Base-by-base conservation (phyloP, 2,329 filamentous ascomycete genomes). In the Talaromyces sp. region DNA sequence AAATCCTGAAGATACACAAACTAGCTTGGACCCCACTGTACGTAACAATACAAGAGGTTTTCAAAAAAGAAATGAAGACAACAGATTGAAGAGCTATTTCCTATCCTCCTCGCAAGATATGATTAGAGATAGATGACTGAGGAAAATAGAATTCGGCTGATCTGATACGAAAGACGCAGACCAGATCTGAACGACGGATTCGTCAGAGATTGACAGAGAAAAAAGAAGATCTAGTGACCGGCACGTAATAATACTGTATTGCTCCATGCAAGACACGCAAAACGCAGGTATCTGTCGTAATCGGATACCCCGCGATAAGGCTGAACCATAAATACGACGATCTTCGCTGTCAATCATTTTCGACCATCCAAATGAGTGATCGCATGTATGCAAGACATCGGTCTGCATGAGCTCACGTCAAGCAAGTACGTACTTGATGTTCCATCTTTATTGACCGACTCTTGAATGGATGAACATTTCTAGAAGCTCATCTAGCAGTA, bases 1-100 rank as follows among this genome's bases (percentile, higher is more conserved):
- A 39, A 28, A 52, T 52, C 48, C 19, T 43, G 25, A 45, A 54
- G 52, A 54, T 54, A 53, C 50, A 53, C 50, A 40, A 53, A 17
- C 35, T 19, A 40, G 50, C 50, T 53, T 48, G 45, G 45, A 48
- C 45, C 45, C 45, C 45, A n/a, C 45, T 48, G 45, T 48, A 52
- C 33, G 48, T n/a, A 52, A n/a, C 19, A 19, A 52, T 52, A 52
- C 31, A 21, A 5, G 13, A 39, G 48, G 35, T n/a, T n/a, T n/a
- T n/a, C n/a, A 17, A 39, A 39, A 46, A 52, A 22, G 11, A 11
- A 52, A 36, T 11, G 21, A 15, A 28, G n/a, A 35, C 25, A 2
- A 19, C 17, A 46, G 22, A 17, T 8, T 17, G 43, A 4, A n/a
- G 19, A 48, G 3, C 17, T 40, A 40, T 53, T 5, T 28, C 10